Conservation (phyloP, 2,329 filamentous ascomycete species). For the Coleophoma crateriformis region DNA sequence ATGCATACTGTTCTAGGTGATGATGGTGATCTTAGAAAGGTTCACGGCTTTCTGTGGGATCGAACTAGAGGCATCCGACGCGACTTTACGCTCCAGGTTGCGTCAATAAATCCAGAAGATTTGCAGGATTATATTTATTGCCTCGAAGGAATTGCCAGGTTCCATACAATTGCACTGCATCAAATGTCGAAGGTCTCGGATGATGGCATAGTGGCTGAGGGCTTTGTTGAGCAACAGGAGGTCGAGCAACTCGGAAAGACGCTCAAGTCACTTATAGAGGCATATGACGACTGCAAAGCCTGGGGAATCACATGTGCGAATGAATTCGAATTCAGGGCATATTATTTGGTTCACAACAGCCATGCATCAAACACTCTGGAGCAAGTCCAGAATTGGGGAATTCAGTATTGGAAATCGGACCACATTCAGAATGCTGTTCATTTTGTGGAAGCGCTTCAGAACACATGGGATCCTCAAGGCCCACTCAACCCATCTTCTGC, state of each 20-base stretch:
- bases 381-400: constrained; percentile 49
- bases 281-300: constrained; percentile 61
- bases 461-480: constrained; percentile 49
- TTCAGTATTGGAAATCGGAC: constrained; percentile 48
- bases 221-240: constrained; percentile 63
- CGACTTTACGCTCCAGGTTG: constrained; percentile 60
- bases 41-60: constrained; percentile 65
- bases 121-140: constrained; percentile 55
- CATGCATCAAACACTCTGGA: constrained; percentile 52
- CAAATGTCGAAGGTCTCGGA: constrained; percentile 55
- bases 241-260: constrained; percentile 62
- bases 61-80: constrained; percentile 61
- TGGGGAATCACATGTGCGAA: constrained; percentile 53
- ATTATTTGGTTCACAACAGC: constrained; percentile 58
- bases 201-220: constrained; percentile 48
- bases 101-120: constrained; percentile 48
- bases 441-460: constrained; percentile 55
- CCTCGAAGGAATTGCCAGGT: constrained; percentile 60
- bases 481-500: constrained; percentile 41
- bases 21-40: constrained; percentile 46
- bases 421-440: constrained; percentile 56
- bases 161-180: constrained; percentile 61
- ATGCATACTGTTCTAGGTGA: constrained; percentile 51
- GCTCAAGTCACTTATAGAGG: constrained; percentile 57
- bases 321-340: constrained; percentile 61